phyloP scores from a whole-genome alignment of 495 filamentous ascomycete genomes.

The Durotheca rogersii region DNA sequence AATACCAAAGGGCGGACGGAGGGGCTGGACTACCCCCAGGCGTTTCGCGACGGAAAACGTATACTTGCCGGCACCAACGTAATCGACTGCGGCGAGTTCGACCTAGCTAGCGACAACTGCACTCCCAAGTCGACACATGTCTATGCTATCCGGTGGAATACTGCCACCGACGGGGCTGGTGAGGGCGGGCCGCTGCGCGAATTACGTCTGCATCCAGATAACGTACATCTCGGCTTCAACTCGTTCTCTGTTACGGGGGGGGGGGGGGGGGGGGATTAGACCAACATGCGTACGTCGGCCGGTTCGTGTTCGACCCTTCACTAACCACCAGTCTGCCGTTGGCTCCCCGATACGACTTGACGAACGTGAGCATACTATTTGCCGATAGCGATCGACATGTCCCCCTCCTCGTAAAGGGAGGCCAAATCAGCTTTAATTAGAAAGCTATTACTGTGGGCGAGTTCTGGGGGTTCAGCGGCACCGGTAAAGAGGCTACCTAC shows the following conservation, averaged over 20 bases:
- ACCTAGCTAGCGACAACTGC: conserved; percentile 15
- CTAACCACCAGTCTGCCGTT: conserved; percentile 20
- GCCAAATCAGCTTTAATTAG: conserved; percentile 21
- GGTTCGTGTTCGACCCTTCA: conserved; percentile 25
- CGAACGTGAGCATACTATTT: conserved; percentile 21
- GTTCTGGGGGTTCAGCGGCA: conserved; percentile 34
- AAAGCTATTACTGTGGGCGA: conserved; percentile 31
- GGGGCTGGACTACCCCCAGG: conserved; percentile 27
- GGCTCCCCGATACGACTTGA: conserved; percentile 23
- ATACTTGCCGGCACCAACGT: conserved; percentile 22
- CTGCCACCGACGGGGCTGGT: conserved; percentile 15
- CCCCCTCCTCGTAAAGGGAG: conserved; percentile 13
- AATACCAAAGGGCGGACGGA: conserved; percentile 12
- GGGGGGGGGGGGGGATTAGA: neutral
- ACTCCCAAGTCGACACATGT: conserved; percentile 18
- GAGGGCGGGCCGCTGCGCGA: conserved; percentile 23
- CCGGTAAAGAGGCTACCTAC: conserved; percentile 31
- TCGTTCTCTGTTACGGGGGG: conserved; percentile 1
- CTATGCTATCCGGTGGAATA: conserved; percentile 30
- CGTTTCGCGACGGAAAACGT: conserved; percentile 29
- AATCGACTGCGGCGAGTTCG: conserved; percentile 25
- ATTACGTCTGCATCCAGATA: conserved; percentile 22
- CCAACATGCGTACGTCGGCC: conserved; percentile 14
- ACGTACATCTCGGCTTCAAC: conserved; percentile 27
- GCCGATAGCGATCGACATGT: neutral